Conservation (phyloP, 441 rosid genomes). For the Aquilaria agallochum region DNA sequence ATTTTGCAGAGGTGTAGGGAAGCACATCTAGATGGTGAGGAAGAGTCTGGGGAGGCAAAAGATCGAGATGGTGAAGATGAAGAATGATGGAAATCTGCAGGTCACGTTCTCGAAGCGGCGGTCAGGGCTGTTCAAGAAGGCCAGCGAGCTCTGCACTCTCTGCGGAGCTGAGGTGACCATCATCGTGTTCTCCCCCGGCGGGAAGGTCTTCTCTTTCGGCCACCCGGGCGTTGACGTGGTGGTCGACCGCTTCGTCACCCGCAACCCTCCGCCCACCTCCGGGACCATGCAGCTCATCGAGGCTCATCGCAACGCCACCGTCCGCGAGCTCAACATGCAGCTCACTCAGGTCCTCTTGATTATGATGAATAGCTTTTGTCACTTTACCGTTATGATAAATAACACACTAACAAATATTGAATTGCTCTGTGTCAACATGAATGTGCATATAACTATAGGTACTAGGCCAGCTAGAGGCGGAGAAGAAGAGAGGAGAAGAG, state of each 20-base stretch:
- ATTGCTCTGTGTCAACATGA: background rate
- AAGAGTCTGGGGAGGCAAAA: conserved; percentile 48
- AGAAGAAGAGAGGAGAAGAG: conserved; percentile 30
- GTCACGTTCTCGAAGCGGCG: conserved; percentile 62
- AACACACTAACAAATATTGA: background rate
- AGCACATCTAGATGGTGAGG: conserved; percentile 28
- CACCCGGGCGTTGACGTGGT: conserved; percentile 44
- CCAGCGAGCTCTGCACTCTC: conserved; percentile 56
- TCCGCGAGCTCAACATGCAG: conserved; percentile 30
- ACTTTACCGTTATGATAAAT: background rate
- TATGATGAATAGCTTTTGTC: background rate
- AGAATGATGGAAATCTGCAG: conserved; percentile 42
- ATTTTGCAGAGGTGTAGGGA: too few species aligned
- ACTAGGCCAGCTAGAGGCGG: conserved; percentile 25
- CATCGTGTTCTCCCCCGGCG: conserved; percentile 45
- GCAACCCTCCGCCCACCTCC: conserved; percentile 16
- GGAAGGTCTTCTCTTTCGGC: conserved; percentile 53
- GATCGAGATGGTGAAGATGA: conserved; percentile 50
- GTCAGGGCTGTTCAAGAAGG: conserved; percentile 53
- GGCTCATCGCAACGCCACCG: conserved; percentile 26
- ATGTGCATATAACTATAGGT: conserved; percentile 4
- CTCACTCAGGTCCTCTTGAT: conserved; percentile 35
- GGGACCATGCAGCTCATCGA: conserved; percentile 35
- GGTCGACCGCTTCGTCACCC: conserved; percentile 23
- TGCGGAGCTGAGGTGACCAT: conserved; percentile 45